phyloP scores from a whole-genome alignment of 805 yeast genomes.

The Saccharomycopsis fibuligera region DNA sequence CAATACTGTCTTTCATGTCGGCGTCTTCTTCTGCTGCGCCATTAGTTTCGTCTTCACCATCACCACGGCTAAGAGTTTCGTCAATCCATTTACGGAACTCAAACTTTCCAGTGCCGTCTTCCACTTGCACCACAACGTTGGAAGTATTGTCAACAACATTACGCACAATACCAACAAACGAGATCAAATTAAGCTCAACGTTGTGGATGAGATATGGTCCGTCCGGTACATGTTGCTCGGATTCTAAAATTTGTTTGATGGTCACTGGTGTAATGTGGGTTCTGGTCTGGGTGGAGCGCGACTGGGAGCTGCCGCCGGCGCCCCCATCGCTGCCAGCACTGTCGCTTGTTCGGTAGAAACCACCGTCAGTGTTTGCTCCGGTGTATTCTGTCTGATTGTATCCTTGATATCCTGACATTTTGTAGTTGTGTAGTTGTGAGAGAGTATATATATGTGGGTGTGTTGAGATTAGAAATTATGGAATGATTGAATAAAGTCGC shows the following conservation, averaged over 20 bases:
- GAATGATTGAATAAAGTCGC: no score
- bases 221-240: slow-evolving; percentile 53
- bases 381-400: slow-evolving; percentile 18
- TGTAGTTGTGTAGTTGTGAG: no score
- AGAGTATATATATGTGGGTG: no score
- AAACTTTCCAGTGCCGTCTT: slow-evolving; percentile 70
- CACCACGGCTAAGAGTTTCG: slow-evolving; percentile 31
- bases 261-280: slow-evolving; percentile 58
- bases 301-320: slow-evolving; percentile 33
- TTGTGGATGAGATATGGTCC: slow-evolving; percentile 57
- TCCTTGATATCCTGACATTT: slow-evolving; percentile 21
- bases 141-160: slow-evolving; percentile 53
- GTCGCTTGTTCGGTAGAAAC: slow-evolving; percentile 12
- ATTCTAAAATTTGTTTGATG: slow-evolving; percentile 61
- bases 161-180: slow-evolving; percentile 67
- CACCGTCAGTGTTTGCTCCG: slow-evolving; percentile 17
- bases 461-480: no score
- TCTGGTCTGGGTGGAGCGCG: slow-evolving; percentile 28
- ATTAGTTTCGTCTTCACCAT: slow-evolving; percentile 23
- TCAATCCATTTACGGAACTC: slow-evolving; percentile 62
- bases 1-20: slow-evolving; percentile 22
- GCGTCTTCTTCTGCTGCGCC: slow-evolving; percentile 23
- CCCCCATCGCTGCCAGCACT: slow-evolving; percentile 19
- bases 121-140: slow-evolving; percentile 52
- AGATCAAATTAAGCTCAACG: slow-evolving; percentile 55